These are phyloP conservation scores for Saccharomyces pastorianus DNA, from an alignment of 1,139 yeast species.

Conservation along the genomic window DNA sequence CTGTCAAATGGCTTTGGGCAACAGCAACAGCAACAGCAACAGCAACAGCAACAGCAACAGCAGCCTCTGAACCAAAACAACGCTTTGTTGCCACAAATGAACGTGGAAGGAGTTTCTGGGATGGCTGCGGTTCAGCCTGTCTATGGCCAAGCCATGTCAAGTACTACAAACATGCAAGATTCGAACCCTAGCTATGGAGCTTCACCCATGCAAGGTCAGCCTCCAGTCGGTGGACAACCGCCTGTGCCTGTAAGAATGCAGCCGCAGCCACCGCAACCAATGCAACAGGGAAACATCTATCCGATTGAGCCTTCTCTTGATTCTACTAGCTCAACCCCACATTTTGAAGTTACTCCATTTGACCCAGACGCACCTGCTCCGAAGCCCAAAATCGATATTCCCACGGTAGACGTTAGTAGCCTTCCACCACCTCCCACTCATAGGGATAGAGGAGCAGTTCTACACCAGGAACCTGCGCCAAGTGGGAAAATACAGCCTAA, in stretches of 20 bases:
- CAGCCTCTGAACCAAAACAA: slow-evolving; percentile 3
- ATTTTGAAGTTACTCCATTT: slow-evolving; percentile 20
- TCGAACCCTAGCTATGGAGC: background rate
- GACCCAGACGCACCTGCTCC: slow-evolving; percentile 15
- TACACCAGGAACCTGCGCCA: background rate
- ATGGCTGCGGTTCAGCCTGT: background rate
- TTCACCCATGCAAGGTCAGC: background rate
- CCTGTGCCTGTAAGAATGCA: background rate
- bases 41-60: slow-evolving; percentile 4
- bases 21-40: slow-evolving; percentile 1
- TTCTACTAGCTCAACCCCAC: background rate
- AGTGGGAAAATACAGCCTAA: background rate
- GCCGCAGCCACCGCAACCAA: background rate
- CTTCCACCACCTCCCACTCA: slow-evolving; percentile 29
- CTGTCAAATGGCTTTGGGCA: slow-evolving; percentile 2
- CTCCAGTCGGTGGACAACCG: background rate
- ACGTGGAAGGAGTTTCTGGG: background rate
- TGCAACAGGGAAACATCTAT: background rate
- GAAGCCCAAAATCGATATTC: slow-evolving; percentile 8
- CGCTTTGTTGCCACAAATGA: background rate
- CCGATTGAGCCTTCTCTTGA: background rate
- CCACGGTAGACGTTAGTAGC: slow-evolving; percentile 13
- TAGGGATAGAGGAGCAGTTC: slow-evolving; percentile 15
- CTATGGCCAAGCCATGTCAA: background rate
- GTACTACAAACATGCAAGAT: background rate